These are phyloP conservation scores for Xanthoconium separans DNA, from an alignment of 1,284 basidiomycete species.

Conservation along the genomic window DNA sequence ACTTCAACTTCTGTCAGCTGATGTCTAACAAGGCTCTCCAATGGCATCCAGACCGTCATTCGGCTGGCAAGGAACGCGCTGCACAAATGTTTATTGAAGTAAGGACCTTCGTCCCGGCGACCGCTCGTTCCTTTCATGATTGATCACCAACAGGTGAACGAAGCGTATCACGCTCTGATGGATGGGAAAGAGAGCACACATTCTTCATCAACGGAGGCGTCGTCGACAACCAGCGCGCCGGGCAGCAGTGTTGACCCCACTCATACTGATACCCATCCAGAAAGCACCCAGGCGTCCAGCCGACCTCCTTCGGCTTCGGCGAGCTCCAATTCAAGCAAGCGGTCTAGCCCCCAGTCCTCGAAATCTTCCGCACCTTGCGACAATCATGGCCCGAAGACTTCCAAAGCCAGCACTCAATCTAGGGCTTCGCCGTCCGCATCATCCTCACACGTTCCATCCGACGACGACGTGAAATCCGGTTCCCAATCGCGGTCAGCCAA, in stretches of 20 bases:
- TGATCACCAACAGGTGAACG: conserved; percentile 24
- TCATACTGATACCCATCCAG: conserved; percentile 24
- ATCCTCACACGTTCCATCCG: conserved; percentile 9
- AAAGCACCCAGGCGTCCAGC: conserved; percentile 27
- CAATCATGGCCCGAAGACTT: conserved; percentile 5
- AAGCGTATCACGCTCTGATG: conserved; percentile 56
- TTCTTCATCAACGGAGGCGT: conserved; percentile 26
- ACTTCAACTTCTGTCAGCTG: conserved; percentile 3
- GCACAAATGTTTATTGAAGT: conserved; percentile 36
- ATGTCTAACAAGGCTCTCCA: conserved; percentile 29
- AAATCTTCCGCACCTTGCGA: conserved; percentile 13
- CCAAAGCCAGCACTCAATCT: conserved; percentile 13
- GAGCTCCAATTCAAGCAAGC: conserved; percentile 28
- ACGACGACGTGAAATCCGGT: conserved; percentile 12
- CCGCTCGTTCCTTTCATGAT: conserved; percentile 22
- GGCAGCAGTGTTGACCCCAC: conserved; percentile 18
- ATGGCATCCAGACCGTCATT: conserved; percentile 55
- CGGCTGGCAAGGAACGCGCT: conserved; percentile 35
- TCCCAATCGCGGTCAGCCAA: conserved; percentile 15
- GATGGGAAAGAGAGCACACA: conserved; percentile 72
- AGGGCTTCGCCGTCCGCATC: conserved; percentile 8
- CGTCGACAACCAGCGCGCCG: conserved; percentile 24
- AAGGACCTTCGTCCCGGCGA: neutral
- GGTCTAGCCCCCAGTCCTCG: conserved; percentile 14
- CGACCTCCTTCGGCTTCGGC: conserved; percentile 34